These are phyloP conservation scores for Zarea fungicola DNA, from an alignment of 2,329 filamentous ascomycete species.

Conservation along the genomic window DNA sequence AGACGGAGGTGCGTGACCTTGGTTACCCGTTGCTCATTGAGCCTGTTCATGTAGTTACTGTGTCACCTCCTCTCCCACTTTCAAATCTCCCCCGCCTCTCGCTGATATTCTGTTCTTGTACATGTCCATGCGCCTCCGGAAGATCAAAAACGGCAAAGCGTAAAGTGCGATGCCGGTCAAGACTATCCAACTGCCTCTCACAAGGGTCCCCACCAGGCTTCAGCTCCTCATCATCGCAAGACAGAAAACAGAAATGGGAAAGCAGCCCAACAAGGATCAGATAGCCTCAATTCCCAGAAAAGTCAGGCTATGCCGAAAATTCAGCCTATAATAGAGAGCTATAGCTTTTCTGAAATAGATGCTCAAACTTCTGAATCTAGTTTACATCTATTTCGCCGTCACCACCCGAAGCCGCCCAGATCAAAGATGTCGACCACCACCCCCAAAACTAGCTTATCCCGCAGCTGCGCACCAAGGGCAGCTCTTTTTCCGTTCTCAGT, in stretches of 20 bases:
- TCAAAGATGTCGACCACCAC: neutral
- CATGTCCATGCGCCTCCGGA: neutral
- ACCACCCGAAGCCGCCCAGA: neutral
- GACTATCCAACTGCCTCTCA: too few relatives aligned
- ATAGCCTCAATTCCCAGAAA: too few relatives aligned
- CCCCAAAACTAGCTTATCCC: neutral
- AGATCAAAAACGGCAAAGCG: neutral
- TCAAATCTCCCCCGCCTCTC: neutral
- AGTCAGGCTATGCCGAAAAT: too few relatives aligned
- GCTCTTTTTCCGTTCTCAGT: neutral
- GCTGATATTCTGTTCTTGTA: neutral
- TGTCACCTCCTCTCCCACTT: neutral
- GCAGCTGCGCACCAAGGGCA: neutral
- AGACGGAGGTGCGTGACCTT: neutral
- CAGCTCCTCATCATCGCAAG: too few relatives aligned
- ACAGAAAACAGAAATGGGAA: too few relatives aligned
- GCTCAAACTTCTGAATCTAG: neutral
- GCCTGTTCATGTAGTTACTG: neutral
- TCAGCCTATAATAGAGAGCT: too few relatives aligned
- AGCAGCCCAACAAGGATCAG: too few relatives aligned
- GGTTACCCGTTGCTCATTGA: neutral
- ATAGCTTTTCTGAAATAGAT: too few relatives aligned
- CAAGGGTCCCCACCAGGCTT: too few relatives aligned
- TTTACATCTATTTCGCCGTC: neutral
- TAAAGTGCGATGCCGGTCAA: slow-evolving; percentile 2